phyloP scores from a whole-genome alignment of 345 rosid species.

The Populus simonii region DNA sequence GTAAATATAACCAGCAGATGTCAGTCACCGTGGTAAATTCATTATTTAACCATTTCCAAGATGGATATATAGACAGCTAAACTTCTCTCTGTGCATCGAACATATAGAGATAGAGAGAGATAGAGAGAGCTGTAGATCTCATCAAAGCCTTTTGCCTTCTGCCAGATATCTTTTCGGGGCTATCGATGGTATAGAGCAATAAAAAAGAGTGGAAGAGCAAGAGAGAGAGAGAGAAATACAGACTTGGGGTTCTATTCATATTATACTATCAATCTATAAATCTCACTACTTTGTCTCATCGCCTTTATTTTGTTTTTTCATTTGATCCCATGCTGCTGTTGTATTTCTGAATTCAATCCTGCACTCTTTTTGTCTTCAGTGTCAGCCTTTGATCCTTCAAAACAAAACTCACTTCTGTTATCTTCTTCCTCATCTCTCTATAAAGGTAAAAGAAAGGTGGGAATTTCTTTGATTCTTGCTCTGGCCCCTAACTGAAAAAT shows the following conservation, averaged over 20 bases:
- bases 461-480: not conserved
- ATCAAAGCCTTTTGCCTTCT: constrained; percentile 19
- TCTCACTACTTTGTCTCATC: constrained; percentile 29
- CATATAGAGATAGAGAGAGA: constrained; percentile 10
- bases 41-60: constrained; percentile 20
- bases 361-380: constrained; percentile 43
- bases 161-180: constrained; percentile 29
- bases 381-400: constrained; percentile 32
- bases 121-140: constrained; percentile 25
- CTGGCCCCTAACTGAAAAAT: constrained; percentile 28
- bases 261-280: not conserved
- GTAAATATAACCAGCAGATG: constrained; percentile 28
- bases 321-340: constrained; percentile 36
- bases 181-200: constrained; percentile 2
- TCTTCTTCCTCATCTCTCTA: constrained; percentile 2
- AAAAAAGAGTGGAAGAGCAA: not conserved
- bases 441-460: not conserved
- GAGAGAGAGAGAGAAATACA: not conserved
- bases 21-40: constrained; percentile 26
- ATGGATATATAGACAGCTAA: constrained; percentile 14
- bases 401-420: constrained; percentile 25
- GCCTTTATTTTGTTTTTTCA: constrained; percentile 6
- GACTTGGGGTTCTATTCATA: not conserved
- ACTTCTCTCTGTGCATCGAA: constrained; percentile 7
- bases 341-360: constrained; percentile 21